These are phyloP conservation scores for Sporothrix mexicana DNA, from an alignment of 2,329 filamentous ascomycete species.

Conservation along the genomic window DNA sequence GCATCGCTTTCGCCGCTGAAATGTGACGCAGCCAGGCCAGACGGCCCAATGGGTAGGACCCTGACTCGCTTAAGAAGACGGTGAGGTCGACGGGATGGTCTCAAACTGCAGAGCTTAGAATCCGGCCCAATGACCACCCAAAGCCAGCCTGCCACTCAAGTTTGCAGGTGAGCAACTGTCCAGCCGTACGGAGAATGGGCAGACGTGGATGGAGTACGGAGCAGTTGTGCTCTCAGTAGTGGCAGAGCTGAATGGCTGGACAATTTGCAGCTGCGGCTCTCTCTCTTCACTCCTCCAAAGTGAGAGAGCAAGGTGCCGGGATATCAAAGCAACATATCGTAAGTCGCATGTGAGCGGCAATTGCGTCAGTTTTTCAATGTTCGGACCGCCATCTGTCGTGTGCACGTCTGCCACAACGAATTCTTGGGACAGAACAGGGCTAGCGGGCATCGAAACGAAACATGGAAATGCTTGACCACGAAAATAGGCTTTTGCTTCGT, in stretches of 20 bases:
- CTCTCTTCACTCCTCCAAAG: background rate
- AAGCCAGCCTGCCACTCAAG: constrained; percentile 10
- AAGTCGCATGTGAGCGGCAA: background rate
- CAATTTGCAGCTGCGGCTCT: background rate
- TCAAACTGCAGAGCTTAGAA: constrained; percentile 21
- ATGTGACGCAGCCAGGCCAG: constrained; percentile 15
- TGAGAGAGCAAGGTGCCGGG: background rate
- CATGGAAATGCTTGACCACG: background rate
- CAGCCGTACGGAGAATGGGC: constrained; percentile 7
- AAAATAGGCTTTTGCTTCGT: background rate
- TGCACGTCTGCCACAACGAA: background rate
- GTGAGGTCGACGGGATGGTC: background rate
- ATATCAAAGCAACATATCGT: background rate
- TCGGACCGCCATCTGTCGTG: constrained; percentile 7
- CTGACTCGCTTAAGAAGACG: background rate
- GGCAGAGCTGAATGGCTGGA: too few relatives aligned
- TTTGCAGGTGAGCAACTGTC: constrained; percentile 1
- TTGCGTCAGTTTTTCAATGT: background rate
- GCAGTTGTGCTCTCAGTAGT: background rate
- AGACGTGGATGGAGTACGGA: background rate
- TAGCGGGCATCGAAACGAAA: background rate
- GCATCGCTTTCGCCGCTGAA: constrained; percentile 3
- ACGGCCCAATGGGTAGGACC: constrained; percentile 21
- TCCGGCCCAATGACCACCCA: constrained; percentile 21
- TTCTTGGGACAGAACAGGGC: background rate